These are phyloP conservation scores for Stephanodiscus triporus DNA, from an alignment of 108 stramenopile genomes.

Conservation along the genomic window DNA sequence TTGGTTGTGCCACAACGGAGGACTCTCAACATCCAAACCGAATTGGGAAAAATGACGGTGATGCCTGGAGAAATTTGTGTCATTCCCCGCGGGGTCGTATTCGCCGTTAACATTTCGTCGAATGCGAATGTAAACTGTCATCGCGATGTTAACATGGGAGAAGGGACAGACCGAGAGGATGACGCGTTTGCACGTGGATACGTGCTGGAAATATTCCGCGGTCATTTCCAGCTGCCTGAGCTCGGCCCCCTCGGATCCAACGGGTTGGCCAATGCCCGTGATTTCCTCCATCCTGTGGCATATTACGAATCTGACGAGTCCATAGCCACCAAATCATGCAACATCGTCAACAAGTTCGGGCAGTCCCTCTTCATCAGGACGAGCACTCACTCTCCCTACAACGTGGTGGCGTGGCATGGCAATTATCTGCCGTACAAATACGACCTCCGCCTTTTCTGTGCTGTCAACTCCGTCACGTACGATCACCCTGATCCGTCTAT, in stretches of 20 bases:
- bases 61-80: conserved; percentile 83
- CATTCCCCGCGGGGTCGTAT: conserved; percentile 88
- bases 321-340: conserved; percentile 29
- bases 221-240: conserved; percentile 91
- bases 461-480: conserved; percentile 88
- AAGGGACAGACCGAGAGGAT: background rate
- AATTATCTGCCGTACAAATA: conserved; percentile 94
- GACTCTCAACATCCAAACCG: conserved; percentile 75
- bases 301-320: conserved; percentile 50
- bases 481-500: conserved; percentile 96
- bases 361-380: conserved; percentile 60
- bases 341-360: conserved; percentile 75
- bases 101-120: conserved; percentile 61
- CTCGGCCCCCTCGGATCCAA: conserved; percentile 95
- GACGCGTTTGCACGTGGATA: conserved; percentile 77
- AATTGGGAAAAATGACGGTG: conserved; percentile 76
- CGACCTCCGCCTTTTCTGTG: conserved; percentile 82
- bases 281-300: conserved; percentile 87
- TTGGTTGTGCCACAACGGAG: conserved; percentile 89
- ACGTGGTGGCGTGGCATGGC: conserved; percentile 96
- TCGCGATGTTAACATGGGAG: too few species aligned
- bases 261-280: conserved; percentile 94
- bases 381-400: conserved; percentile 83
- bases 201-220: conserved; percentile 85
- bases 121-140: background rate